Base-by-base conservation (phyloP, 495 filamentous ascomycete genomes). In the Hypoxylon subgilvum region DNA sequence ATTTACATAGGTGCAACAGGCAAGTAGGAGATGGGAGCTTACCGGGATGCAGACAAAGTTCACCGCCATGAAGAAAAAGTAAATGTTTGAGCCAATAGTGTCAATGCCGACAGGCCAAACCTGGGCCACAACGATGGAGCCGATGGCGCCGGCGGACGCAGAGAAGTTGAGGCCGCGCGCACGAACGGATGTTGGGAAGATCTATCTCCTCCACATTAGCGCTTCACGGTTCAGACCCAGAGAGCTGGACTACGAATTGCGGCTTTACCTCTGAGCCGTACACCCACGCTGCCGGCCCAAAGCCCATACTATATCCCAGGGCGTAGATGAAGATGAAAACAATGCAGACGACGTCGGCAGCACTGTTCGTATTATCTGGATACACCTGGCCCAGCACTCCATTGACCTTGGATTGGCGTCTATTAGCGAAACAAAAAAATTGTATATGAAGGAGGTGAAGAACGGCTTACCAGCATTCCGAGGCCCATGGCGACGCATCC, bases 241-340 rank as follows among this genome's bases (percentile, higher is more conserved):
- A 25, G 13, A n/a, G 31, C 5, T 6, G 34, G 34, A 18, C n/a
- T 8, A 9, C 16, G 3, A 18, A 18, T 3, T 6, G 13, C 13
- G 2, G 28, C 31, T 63, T 45, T 52, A 81, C 79, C 72, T 85
- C 82, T 0, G 81, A 76, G 1, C 81, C 79, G 39, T 85, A 84
- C 0, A 85, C 81, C 82, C 81, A 85, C 0, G 81, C 72, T 2
- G 80, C 74, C 0, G 81, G 79, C 0, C 82, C 82, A 56, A 84
- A 83, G 0, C 81, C 79, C 67, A 84, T 74, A 25, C 79, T 82
- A 60, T 80, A 84, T 0, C 81, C 81, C 17, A 84, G 70, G 2
- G 80, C 74, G 66, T 81, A 85, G 51, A 85, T 70, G 68, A 84
- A 85, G 18, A 84, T 76, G 52, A 83, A 84, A 12, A 80, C 72